phyloP scores from a whole-genome alignment of 2,329 filamentous ascomycete species.

The Microascus cirrosus region DNA sequence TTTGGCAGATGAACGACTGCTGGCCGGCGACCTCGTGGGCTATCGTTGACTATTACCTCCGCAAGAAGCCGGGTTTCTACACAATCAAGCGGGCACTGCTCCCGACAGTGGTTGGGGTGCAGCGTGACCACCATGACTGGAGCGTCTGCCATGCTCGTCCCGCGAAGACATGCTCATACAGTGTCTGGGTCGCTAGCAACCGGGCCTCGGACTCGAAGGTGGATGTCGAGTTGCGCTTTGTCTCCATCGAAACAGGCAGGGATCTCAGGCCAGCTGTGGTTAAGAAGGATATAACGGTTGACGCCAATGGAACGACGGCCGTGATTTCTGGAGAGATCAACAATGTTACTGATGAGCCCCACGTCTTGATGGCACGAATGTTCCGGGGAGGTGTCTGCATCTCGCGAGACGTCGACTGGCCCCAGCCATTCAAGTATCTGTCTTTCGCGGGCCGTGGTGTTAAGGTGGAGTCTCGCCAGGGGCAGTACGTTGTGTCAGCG shows the following conservation, averaged over 20 bases:
- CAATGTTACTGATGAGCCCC: constrained; percentile 31
- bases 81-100: constrained; percentile 69
- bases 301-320: constrained; percentile 41
- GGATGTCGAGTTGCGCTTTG: constrained; percentile 46
- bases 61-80: constrained; percentile 70
- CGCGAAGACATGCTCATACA: constrained; percentile 36
- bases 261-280: constrained; percentile 37
- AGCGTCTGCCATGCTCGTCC: constrained; percentile 46
- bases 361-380: constrained; percentile 51
- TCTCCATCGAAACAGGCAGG: constrained; percentile 50
- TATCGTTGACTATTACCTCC: constrained; percentile 67
- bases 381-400: constrained; percentile 37
- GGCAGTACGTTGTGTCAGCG: constrained; percentile 56
- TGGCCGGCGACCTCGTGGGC: constrained; percentile 75
- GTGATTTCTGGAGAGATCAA: constrained; percentile 20
- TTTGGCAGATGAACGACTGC: constrained; percentile 82
- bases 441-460: constrained; percentile 36
- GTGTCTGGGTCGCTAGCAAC: constrained; percentile 55
- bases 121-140: constrained; percentile 34
- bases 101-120: constrained; percentile 51
- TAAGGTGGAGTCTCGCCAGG: constrained; percentile 39
- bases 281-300: constrained; percentile 28
- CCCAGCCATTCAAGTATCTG: constrained; percentile 59
- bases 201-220: constrained; percentile 35
- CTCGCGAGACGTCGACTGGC: constrained; percentile 60